Evolutionary conservation across 148 eudicot species (phyloP).

Genomic region (Chenopodium quinoa): DNA sequence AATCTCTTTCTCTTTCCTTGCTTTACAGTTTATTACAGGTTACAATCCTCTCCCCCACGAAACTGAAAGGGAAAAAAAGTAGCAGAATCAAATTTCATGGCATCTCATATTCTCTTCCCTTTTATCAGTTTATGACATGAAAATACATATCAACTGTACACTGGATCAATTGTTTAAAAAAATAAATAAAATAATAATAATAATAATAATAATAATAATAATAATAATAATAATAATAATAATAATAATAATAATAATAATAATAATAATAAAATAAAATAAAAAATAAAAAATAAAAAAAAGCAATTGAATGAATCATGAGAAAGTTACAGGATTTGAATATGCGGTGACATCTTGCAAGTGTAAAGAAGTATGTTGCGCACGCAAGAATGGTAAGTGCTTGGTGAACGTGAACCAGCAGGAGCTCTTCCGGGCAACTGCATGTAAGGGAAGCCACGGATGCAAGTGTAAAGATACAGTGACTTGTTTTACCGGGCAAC

Average conservation of each 20-base stretch:
- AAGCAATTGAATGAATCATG: background rate
- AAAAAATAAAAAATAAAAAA: too few species aligned
- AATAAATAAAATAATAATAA: too few species aligned
- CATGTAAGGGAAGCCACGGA: slow-evolving; percentile 73
- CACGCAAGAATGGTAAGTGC: background rate
- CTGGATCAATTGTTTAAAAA: background rate
- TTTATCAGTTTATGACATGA: background rate
- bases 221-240: too few species aligned
- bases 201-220: too few species aligned
- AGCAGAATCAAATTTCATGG: too few species aligned
- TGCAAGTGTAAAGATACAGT: background rate
- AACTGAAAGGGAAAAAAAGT: too few species aligned
- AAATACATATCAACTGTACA: slow-evolving; percentile 5
- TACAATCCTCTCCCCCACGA: background rate
- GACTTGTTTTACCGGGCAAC: slow-evolving; percentile 30
- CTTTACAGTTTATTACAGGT: background rate
- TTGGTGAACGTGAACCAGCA: background rate
- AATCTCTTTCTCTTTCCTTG: background rate
- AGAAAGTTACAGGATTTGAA: background rate
- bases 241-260: too few species aligned
- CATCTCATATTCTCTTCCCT: too few species aligned
- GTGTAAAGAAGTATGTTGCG: background rate
- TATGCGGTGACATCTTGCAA: background rate
- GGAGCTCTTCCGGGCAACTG: slow-evolving; percentile 29
- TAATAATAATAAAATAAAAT: too few species aligned